Percentiles rank a stretch among this genome's conserved stretches.
Conservation (phyloP, 2,329 filamentous ascomycete species). For the Ophiostoma perfectum region DNA sequence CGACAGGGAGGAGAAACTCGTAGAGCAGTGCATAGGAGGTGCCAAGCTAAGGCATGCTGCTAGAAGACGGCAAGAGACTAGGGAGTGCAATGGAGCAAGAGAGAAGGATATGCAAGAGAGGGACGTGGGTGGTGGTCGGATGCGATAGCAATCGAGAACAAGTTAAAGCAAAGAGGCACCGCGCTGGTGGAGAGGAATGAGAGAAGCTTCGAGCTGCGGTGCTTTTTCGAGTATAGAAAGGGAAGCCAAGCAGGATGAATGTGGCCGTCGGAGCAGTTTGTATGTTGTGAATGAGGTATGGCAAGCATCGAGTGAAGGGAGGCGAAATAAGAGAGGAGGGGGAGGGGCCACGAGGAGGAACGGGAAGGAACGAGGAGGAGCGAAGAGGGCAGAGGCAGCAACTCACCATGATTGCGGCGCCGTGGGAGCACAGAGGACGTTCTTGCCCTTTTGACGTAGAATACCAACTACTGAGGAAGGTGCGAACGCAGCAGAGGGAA, state of each 20-base stretch:
- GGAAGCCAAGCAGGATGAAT: background rate
- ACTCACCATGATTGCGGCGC: constrained; percentile 10
- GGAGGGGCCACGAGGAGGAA: background rate
- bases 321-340: background rate
- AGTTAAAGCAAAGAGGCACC: no score
- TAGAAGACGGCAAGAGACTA: background rate
- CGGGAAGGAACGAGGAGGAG: background rate
- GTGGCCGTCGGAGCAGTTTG: background rate
- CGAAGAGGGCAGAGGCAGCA: background rate
- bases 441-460: background rate
- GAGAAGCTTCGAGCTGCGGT: background rate
- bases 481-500: background rate
- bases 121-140: background rate
- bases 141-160: background rate
- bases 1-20: background rate
- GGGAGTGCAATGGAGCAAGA: background rate
- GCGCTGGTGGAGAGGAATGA: background rate
- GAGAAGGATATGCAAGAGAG: background rate
- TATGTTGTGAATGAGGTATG: background rate
- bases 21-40: background rate
- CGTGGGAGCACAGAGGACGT: background rate
- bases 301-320: background rate
- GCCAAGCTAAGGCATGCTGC: background rate
- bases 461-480: background rate
- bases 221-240: background rate